Evolutionary conservation across 2,329 filamentous ascomycete genomes (phyloP), one percentile per base, ranked within the genome.

Genomic region (Thelonectria discophora): DNA sequence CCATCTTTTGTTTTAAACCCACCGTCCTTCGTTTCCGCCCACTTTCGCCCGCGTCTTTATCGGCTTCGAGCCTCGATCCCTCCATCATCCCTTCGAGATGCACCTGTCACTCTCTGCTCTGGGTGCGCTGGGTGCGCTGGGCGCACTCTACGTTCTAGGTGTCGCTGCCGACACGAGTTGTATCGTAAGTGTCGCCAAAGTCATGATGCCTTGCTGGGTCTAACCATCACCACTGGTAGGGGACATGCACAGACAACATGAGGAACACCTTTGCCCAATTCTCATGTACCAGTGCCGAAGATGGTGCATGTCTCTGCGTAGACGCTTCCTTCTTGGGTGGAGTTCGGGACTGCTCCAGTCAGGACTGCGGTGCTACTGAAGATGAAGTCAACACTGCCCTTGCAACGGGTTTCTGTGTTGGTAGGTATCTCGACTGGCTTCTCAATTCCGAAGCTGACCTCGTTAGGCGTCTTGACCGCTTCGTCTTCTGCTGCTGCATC

Each of bases 241-340:
- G 46, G 17, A n/a, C 20, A 24, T 70, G 68, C 47, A 49, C 62
- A 18, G 53, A 61, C 12, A 43, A 42, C 15, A 51, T 68, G 13
- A 58, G 62, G 17, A 46, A 42, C 18, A 32, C 32, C 7, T 60
- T 63, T 30, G 56, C 58, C 37, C 58, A 60, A 15, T 68, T 68
- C 46, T 45, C 53, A 10, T 78, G 76, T 42, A 39, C 47, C n/a
- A 72, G 65, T 60, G 73, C 73, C 34, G 66, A 69, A 43, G 69
- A 76, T 27, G 69, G 70, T 18, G 66, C 71, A 15, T 84, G 82
- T 62, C 73, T 83, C 15, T 84, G 82, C 64, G 67, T 62, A 27
- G 75, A 76, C 11, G 55, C 70, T 1, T 69, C 69, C 18, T 79
- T 79, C 55, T 48, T 69, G 27, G 69, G 68, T 56, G 78, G 77